phyloP scores from a whole-genome alignment of 805 yeast species.

The Metschnikowia dekortorum region DNA sequence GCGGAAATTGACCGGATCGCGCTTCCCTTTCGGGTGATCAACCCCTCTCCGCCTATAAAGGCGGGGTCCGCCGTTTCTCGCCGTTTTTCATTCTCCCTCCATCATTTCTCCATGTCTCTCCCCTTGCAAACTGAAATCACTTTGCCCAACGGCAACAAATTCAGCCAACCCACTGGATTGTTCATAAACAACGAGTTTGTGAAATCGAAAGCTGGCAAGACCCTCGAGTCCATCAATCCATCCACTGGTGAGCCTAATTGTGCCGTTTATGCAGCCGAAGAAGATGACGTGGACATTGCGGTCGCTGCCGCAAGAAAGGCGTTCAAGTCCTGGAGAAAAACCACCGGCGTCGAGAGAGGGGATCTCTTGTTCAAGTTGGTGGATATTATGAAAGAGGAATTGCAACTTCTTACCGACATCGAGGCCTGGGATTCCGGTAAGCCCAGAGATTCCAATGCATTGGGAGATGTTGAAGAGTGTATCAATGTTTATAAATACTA shows the following conservation, averaged over 20 bases:
- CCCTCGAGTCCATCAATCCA: slow-evolving; percentile 41
- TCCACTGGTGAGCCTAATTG: slow-evolving; percentile 42
- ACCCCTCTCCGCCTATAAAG: neutral
- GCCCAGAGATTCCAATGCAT: slow-evolving; percentile 45
- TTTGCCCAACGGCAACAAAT: slow-evolving; percentile 48
- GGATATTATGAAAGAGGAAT: slow-evolving; percentile 29
- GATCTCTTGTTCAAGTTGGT: slow-evolving; percentile 35
- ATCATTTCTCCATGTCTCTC: slow-evolving; percentile 24
- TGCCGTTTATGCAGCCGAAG: slow-evolving; percentile 37
- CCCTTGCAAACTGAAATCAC: slow-evolving; percentile 38
- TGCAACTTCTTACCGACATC: slow-evolving; percentile 32
- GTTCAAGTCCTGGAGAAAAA: slow-evolving; percentile 44
- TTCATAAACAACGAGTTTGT: slow-evolving; percentile 50
- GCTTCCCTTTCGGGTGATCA: neutral
- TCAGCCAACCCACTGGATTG: slow-evolving; percentile 57
- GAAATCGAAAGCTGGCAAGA: slow-evolving; percentile 20
- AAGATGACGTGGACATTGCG: slow-evolving; percentile 40
- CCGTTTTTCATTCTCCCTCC: neutral
- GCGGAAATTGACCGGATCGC: slow-evolving; percentile 1
- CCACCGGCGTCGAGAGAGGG: slow-evolving; percentile 41
- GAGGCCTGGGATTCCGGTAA: slow-evolving; percentile 49
- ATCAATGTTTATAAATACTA: slow-evolving; percentile 46
- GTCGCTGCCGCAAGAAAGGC: slow-evolving; percentile 37
- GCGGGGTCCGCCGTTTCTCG: neutral
- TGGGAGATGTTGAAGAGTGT: slow-evolving; percentile 45